phyloP scores from a whole-genome alignment of 345 rosid genomes.

The Ricinus communis region DNA sequence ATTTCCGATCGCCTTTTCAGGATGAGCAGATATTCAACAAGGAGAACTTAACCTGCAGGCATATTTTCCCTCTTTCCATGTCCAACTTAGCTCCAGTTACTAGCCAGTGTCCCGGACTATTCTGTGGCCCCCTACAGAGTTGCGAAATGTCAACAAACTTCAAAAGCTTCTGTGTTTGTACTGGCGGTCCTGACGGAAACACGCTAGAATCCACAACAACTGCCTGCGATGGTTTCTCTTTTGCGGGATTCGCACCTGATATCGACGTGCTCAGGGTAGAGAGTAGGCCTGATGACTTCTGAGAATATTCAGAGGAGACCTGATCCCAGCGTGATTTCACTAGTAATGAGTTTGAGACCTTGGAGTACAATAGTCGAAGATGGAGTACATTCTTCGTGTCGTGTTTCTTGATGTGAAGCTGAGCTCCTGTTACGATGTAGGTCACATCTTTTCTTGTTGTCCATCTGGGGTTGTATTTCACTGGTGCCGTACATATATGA shows the following conservation, averaged over 20 bases:
- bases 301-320: conserved; percentile 47
- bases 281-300: conserved; percentile 60
- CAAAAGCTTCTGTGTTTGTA: conserved; percentile 60
- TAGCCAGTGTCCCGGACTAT: conserved; percentile 93
- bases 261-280: conserved; percentile 68
- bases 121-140: conserved; percentile 70
- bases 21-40: conserved; percentile 36
- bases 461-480: conserved; percentile 61
- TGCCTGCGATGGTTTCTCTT: conserved; percentile 37
- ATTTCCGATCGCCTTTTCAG: not conserved
- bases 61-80: conserved; percentile 71
- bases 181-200: conserved; percentile 84
- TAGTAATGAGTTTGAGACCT: conserved; percentile 43
- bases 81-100: conserved; percentile 76
- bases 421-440: conserved; percentile 89
- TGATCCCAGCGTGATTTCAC: conserved; percentile 62
- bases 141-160: conserved; percentile 76
- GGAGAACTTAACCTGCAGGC: conserved; percentile 77
- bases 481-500: conserved; percentile 72
- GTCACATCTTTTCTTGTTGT: conserved; percentile 36
- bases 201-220: conserved; percentile 73
- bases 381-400: conserved; percentile 68
- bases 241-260: conserved; percentile 33
- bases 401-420: conserved; percentile 70
- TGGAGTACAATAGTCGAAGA: conserved; percentile 65